phyloP scores from a whole-genome alignment of 2,329 filamentous ascomycete genomes.

The Ascochyta pisi region DNA sequence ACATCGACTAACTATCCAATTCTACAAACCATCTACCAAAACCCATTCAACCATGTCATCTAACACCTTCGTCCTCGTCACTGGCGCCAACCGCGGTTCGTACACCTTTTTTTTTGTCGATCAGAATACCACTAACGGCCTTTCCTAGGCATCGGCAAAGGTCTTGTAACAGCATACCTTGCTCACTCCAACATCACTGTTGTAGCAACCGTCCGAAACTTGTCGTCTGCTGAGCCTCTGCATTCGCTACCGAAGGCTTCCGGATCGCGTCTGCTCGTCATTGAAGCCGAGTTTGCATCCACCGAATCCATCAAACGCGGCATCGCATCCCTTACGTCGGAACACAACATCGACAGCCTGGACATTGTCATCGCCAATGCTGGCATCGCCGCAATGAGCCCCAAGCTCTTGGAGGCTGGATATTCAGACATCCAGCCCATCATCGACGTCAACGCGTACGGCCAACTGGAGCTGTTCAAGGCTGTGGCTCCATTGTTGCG shows the following conservation, averaged over 20 bases:
- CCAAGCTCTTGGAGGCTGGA: background rate
- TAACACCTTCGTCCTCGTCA: conserved; percentile 34
- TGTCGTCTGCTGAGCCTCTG: conserved; percentile 33
- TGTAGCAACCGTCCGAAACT: conserved; percentile 51
- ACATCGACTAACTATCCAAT: background rate
- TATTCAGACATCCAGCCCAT: conserved; percentile 16
- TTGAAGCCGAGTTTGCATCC: conserved; percentile 22
- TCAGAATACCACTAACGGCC: conserved; percentile 10
- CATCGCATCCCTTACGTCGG: conserved; percentile 28
- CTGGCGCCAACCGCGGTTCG: conserved; percentile 42
- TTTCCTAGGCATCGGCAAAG: conserved; percentile 46
- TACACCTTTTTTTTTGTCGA: background rate
- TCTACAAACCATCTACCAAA: background rate
- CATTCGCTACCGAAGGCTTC: conserved; percentile 27
- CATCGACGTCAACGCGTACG: conserved; percentile 25
- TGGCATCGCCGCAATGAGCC: conserved; percentile 20
- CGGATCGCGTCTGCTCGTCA: conserved; percentile 15
- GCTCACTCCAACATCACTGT: conserved; percentile 48
- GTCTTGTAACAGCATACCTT: conserved; percentile 46
- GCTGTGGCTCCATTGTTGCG: conserved; percentile 18
- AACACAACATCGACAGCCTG: background rate
- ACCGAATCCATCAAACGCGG: conserved; percentile 33
- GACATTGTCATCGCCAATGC: conserved; percentile 12
- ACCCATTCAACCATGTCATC: conserved; percentile 3
- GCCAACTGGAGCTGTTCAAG: conserved; percentile 26